These are phyloP conservation scores for Fusarium liriodendri DNA, from an alignment of 2,329 filamentous ascomycete genomes.

Conservation along the genomic window DNA sequence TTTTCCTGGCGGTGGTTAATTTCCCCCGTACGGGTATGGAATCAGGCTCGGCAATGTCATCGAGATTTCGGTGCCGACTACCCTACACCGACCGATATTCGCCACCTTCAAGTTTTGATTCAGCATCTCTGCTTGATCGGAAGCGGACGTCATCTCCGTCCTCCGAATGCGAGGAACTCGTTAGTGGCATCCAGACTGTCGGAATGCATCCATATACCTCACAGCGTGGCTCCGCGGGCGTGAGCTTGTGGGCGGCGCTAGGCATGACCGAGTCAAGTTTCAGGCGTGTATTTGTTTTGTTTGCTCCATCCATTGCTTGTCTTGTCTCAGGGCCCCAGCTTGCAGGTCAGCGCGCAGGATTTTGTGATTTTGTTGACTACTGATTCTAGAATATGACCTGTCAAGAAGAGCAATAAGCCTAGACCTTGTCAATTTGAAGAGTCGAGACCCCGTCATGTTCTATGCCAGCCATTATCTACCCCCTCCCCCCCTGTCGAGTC, in stretches of 20 bases:
- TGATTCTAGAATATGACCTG: conserved; percentile 31
- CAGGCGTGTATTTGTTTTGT: not conserved
- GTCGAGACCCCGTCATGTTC: not conserved
- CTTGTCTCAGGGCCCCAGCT: not conserved
- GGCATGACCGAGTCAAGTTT: conserved; percentile 18
- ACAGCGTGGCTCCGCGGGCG: not conserved
- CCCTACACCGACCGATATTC: not conserved
- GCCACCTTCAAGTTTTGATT: not conserved
- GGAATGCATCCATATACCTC: conserved; percentile 12
- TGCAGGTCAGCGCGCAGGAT: conserved; percentile 13
- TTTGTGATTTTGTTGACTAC: conserved; percentile 27
- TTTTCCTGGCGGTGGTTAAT: conserved; percentile 14
- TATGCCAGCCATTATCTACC: not conserved
- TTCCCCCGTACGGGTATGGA: not conserved
- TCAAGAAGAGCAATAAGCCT: conserved; percentile 19
- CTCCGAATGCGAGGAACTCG: not conserved
- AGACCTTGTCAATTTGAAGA: conserved; percentile 23
- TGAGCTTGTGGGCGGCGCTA: conserved; percentile 14
- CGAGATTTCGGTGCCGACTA: not conserved
- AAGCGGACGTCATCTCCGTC: not conserved
- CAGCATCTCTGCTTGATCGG: not conserved
- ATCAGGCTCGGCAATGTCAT: not conserved
- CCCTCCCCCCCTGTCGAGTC: not conserved
- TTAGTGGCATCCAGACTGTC: conserved; percentile 14
- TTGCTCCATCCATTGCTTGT: not conserved